Evolutionary conservation across 164 flowering plant genomes (phyloP).

Genomic region (Macadamia tetraphylla): DNA sequence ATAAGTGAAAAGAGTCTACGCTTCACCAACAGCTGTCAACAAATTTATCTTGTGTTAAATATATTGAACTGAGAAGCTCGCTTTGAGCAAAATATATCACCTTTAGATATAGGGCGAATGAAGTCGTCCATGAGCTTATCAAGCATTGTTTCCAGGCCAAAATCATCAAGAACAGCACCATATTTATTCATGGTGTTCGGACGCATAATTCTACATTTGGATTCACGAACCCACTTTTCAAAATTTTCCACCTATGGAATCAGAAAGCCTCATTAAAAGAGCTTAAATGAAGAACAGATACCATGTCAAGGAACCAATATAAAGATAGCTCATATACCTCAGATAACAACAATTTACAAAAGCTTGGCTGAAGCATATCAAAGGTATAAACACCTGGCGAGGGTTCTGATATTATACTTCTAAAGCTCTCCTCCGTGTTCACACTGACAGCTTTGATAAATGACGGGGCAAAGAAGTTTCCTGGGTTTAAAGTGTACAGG

Average conservation of each 20-base stretch:
- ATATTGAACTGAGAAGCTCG: not conserved
- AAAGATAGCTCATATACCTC: constrained; percentile 51
- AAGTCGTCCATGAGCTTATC: constrained; percentile 73
- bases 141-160: constrained; percentile 90
- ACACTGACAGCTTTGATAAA: constrained; percentile 72
- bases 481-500: constrained; percentile 55
- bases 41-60: not conserved
- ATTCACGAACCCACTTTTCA: constrained; percentile 77
- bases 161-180: constrained; percentile 98
- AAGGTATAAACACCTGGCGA: constrained; percentile 76
- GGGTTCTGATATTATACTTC: constrained; percentile 70
- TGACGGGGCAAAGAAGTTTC: constrained; percentile 67
- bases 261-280: constrained; percentile 26
- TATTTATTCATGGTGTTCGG: constrained; percentile 95
- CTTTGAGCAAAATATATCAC: constrained; percentile 24
- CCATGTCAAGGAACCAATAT: constrained; percentile 6
- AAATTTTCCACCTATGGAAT: constrained; percentile 75
- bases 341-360: constrained; percentile 56
- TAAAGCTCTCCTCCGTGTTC: constrained; percentile 64
- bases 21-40: not conserved
- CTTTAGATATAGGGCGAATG: constrained; percentile 70
- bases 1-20: not conserved
- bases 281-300: constrained; percentile 11
- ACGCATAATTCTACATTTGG: constrained; percentile 77
- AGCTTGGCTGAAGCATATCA: constrained; percentile 73